Base-by-base conservation (phyloP, 768 basidiomycete genomes). In the Leccinum olivaceopallidum region DNA sequence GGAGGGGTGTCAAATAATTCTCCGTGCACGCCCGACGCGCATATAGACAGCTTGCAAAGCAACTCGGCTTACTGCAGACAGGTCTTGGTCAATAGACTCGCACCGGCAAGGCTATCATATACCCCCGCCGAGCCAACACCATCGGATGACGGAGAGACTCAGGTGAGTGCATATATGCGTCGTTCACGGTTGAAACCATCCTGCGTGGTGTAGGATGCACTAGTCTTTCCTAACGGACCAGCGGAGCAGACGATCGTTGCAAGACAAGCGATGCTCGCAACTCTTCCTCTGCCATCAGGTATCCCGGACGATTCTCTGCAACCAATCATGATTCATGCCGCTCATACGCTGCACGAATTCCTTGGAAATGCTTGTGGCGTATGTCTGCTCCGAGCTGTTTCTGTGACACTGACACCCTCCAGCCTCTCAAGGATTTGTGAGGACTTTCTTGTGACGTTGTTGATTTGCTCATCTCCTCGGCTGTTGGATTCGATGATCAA, bases 281-380 rank as follows among this genome's bases (percentile, higher is more conserved):
- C 75, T 3, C 81, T 92, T 44, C 88, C 88, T 9, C 73, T 92
- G 6, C 90, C 90, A 6, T 68, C 75, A 2, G 82, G 82, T 55
- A 81, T 85, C 42, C 89, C 89, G 0, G 83, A 85, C 39, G 86
- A 88, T 55, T 82, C 82, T 2, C 77, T 92, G 51, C 85, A 81
- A 55, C 90, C 90, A 0, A 86, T 92, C 58, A 63, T 84, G 53
- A 83, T 92, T 30, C 89, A 88, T 7, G 61, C 83, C 8, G 79
- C 86, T 8, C 79, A 84, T 62, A 86, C 84, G 16, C 69, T 92
- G 13, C 85, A 89, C 50, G 90, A 92, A 60, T 90, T 91, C 63
- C 75, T 91, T 5, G 79, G 78, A 18, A 83, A 80, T 59, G 77
- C 80, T 13, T 78, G 84, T 12, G 82, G 83, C 30, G 89, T 90